Evolutionary conservation across 441 rosid species (phyloP).

Genomic region (Bocquillonia castaneifolia): DNA sequence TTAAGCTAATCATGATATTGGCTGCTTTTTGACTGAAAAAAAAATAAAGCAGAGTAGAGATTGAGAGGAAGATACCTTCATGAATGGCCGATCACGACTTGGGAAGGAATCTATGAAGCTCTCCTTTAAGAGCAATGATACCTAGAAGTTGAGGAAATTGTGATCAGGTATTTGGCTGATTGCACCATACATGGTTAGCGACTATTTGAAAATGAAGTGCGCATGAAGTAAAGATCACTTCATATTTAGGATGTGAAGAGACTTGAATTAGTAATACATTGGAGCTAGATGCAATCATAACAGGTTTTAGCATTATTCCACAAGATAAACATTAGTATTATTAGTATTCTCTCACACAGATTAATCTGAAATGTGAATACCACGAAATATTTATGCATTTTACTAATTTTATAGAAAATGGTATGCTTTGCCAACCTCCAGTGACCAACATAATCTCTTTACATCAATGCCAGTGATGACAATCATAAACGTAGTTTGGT

Average conservation of each 20-base stretch:
- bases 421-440: neutral
- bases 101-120: slow-evolving; percentile 88
- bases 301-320: neutral
- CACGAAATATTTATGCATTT: no score
- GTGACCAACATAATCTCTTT: neutral
- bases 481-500: neutral
- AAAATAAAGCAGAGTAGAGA: no score
- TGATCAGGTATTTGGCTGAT: slow-evolving; percentile 12
- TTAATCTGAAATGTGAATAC: no score
- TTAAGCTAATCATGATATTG: no score
- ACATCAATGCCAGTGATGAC: neutral
- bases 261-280: no score
- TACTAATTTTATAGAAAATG: neutral
- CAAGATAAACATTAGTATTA: neutral
- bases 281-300: no score
- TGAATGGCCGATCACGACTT: slow-evolving; percentile 59
- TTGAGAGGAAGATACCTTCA: slow-evolving; percentile 50
- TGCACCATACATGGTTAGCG: slow-evolving; percentile 17
- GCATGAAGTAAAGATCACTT: neutral
- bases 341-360: no score
- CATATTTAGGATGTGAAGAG: neutral
- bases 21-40: no score
- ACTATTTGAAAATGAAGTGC: slow-evolving; percentile 27
- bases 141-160: slow-evolving; percentile 39
- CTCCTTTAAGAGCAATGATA: slow-evolving; percentile 86